Base-by-base conservation (phyloP, 345 rosid species). In the Aethionema arabicum region DNA sequence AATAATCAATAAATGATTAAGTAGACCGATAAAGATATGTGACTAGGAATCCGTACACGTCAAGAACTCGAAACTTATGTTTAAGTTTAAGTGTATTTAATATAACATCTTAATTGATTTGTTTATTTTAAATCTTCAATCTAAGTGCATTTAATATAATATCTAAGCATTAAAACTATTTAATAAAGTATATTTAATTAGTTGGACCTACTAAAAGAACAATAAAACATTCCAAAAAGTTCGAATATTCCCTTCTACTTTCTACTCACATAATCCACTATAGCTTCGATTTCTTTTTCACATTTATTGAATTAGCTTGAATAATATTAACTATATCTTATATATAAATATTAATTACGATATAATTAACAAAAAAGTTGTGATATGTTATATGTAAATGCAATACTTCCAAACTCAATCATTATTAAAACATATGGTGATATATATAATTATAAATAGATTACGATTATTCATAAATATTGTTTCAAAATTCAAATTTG, bases 171-270 rank as follows among this genome's bases (percentile, higher is more conserved):
- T 45, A 38, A 35, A 50, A 51, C 32, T 40, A 42, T 68, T 44
- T 37, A 37, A 37, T 6, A 37, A 37, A 37, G 11, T 4, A 42
- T 30, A 45, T 37, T 45, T 15, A 45, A 53, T 45, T 38, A 46
- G 43, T 32, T 55, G 60, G 67, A 62, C 63, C 63, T 50, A 70
- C 65, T 38, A 36, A 31, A 59, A 65, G 75, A 43, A 65, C 58
- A 71, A 64, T 35, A 64, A 50, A 52, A 16, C 70, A 52, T 65
- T 21, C 75, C 45, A 72, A 65, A 65, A 72, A 70, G 70, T 65
- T 45, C 56, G 66, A 72, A 65, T 72, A 72, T 72, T 65, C 71
- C 45, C 61, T 45, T 52, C 33, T 38, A 52, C 56, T 65, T 65
- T 71, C 50, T 65, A 57, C 50, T 72, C 41, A 58, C 42, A 65